These are phyloP conservation scores for Cyclaneusma minus DNA, from an alignment of 2,329 filamentous ascomycete species.

Conservation along the genomic window DNA sequence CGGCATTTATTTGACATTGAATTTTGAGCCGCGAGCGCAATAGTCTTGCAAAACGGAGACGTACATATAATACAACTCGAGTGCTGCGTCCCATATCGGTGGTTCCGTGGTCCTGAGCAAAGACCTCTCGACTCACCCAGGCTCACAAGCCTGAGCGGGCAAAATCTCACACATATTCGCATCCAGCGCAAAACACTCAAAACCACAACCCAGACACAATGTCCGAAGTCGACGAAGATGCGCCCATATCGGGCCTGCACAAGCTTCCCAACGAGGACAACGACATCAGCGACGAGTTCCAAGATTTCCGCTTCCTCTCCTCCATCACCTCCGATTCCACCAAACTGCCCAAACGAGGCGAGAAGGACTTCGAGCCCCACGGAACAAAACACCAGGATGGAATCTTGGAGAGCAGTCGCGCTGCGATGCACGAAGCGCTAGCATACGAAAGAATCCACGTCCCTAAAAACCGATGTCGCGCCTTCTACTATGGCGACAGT, in stretches of 20 bases:
- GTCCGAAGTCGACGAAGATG: constrained; percentile 18
- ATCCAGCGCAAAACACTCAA: constrained; percentile 1
- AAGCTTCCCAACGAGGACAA: constrained; percentile 28
- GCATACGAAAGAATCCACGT: constrained; percentile 60
- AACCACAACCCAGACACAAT: constrained; percentile 6
- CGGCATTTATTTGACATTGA: too few relatives aligned
- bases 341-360: constrained; percentile 72
- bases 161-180: too few relatives aligned
- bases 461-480: constrained; percentile 49
- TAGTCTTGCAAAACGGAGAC: too few relatives aligned
- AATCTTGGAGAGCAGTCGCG: constrained; percentile 64
- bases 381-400: constrained; percentile 68
- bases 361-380: constrained; percentile 95
- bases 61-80: too few relatives aligned
- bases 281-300: constrained; percentile 61
- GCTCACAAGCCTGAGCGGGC: too few relatives aligned
- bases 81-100: too few relatives aligned
- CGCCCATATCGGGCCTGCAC: constrained; percentile 11
- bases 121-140: too few relatives aligned
- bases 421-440: constrained; percentile 80
- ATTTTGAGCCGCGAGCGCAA: too few relatives aligned
- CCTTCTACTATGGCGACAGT: constrained; percentile 55
- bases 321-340: constrained; percentile 34
- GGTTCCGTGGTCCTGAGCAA: too few relatives aligned
- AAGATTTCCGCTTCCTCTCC: constrained; percentile 68